phyloP scores from a whole-genome alignment of 106 monocot species.

The Amphibolis antarctica region DNA sequence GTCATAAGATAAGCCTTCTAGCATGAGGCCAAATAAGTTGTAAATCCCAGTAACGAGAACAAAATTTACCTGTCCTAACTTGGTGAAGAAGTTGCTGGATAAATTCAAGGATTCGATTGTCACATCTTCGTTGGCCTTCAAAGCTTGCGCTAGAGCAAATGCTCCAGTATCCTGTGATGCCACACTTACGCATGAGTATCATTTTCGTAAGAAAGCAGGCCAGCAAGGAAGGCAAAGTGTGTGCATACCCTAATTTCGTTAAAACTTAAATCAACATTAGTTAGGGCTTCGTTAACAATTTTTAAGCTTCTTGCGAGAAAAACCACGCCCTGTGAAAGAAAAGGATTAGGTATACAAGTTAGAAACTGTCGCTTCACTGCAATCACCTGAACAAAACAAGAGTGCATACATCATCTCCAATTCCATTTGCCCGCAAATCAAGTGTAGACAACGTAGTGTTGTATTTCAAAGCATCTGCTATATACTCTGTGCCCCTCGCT shows the following conservation, averaged over 20 bases:
- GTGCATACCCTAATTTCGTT: conserved; percentile 87
- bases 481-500: conserved; percentile 66
- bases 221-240: not conserved
- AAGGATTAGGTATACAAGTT: not conserved
- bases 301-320: conserved; percentile 82
- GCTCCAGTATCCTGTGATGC: conserved; percentile 70
- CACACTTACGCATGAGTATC: not conserved
- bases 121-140: no score
- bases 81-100: no score
- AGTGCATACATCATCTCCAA: conserved; percentile 72
- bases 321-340: conserved; percentile 51
- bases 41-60: no score
- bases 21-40: no score
- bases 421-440: conserved; percentile 90
- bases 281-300: conserved; percentile 89
- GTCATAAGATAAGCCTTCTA: no score
- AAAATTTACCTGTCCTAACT: conserved; percentile 86
- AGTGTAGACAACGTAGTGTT: conserved; percentile 79
- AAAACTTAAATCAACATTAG: conserved; percentile 89
- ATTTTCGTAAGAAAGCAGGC: not conserved
- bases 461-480: conserved; percentile 96
- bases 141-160: conserved; percentile 88
- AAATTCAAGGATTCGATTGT: no score
- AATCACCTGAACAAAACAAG: not conserved
- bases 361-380: not conserved